These are phyloP conservation scores for Cryptosporidium tyzzeri DNA, from an alignment of 169 alveolate genomes.

Conservation along the genomic window DNA sequence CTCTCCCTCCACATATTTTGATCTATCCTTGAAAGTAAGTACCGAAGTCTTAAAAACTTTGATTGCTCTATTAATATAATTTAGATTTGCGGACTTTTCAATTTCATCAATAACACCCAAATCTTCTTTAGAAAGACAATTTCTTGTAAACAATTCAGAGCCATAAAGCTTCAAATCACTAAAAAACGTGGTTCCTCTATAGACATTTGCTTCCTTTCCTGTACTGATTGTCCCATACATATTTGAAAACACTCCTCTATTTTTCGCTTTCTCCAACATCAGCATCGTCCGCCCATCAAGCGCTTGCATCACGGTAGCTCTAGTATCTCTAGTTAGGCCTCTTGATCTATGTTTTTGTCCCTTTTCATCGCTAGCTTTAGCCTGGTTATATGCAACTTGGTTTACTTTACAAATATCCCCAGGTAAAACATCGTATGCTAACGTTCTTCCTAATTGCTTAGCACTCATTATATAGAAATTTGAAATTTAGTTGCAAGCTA, in stretches of 20 bases:
- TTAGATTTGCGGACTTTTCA: slow-evolving; percentile 62
- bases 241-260: slow-evolving; percentile 89
- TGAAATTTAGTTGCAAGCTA: background rate
- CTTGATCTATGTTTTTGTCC: slow-evolving; percentile 72
- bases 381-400: slow-evolving; percentile 68
- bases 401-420: slow-evolving; percentile 56
- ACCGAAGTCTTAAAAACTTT: slow-evolving; percentile 98
- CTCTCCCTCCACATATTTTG: slow-evolving; percentile 98
- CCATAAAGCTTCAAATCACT: slow-evolving; percentile 63
- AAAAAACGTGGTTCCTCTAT: slow-evolving; percentile 84
- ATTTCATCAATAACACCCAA: slow-evolving; percentile 53
- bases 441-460: slow-evolving; percentile 9
- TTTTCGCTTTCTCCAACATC: slow-evolving; percentile 90
- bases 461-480: background rate
- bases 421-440: slow-evolving; percentile 64
- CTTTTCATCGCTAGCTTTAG: slow-evolving; percentile 70
- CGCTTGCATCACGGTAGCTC: slow-evolving; percentile 96
- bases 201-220: slow-evolving; percentile 98
- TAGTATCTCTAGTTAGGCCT: slow-evolving; percentile 93
- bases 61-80: slow-evolving; percentile 91
- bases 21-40: slow-evolving; percentile 97
- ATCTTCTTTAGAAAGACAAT: slow-evolving; percentile 76
- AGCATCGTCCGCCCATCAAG: slow-evolving; percentile 95
- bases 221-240: slow-evolving; percentile 97
- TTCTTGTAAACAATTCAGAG: slow-evolving; percentile 69